Conservation (phyloP, 2,329 filamentous ascomycete genomes). For the Aspergillus sp. region DNA sequence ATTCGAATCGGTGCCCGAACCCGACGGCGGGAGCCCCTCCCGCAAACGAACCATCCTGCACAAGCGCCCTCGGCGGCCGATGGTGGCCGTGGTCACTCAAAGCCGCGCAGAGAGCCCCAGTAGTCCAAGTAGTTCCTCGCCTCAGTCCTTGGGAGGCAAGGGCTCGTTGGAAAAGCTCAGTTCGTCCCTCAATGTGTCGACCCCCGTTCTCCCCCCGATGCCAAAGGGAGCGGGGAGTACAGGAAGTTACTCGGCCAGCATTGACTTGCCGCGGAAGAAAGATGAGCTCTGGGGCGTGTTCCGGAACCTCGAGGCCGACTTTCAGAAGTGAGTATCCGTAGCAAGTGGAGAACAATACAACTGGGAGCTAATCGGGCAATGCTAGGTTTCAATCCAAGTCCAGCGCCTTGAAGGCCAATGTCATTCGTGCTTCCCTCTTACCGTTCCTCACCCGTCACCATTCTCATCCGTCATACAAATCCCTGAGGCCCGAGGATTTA, state of each 20-base stretch:
- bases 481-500: slow-evolving; percentile 73
- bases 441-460: slow-evolving; percentile 74
- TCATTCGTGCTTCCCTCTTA: slow-evolving; percentile 68
- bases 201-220: slow-evolving; percentile 47
- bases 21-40: slow-evolving; percentile 17
- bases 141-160: slow-evolving; percentile 38
- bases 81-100: slow-evolving; percentile 38
- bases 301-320: slow-evolving; percentile 65
- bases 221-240: slow-evolving; percentile 43
- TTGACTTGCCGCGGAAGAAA: slow-evolving; percentile 53
- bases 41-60: slow-evolving; percentile 32
- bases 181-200: slow-evolving; percentile 41
- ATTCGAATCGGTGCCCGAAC: slow-evolving; percentile 17
- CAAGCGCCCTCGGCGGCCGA: slow-evolving; percentile 39
- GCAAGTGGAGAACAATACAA: neutral
- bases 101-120: slow-evolving; percentile 31
- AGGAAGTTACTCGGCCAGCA: slow-evolving; percentile 29
- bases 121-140: slow-evolving; percentile 38
- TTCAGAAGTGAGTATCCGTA: slow-evolving; percentile 55
- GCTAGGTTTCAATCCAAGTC: slow-evolving; percentile 68
- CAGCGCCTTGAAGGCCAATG: slow-evolving; percentile 68
- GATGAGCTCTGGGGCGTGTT: slow-evolving; percentile 70
- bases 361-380: slow-evolving; percentile 9
- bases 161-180: slow-evolving; percentile 49
- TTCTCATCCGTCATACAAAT: slow-evolving; percentile 63